A percentile compares a stretch with the other conserved stretches of the same genome.
Conservation (phyloP, 208 protist genomes). For the Herpetomonas samuelpessoai region DNA sequence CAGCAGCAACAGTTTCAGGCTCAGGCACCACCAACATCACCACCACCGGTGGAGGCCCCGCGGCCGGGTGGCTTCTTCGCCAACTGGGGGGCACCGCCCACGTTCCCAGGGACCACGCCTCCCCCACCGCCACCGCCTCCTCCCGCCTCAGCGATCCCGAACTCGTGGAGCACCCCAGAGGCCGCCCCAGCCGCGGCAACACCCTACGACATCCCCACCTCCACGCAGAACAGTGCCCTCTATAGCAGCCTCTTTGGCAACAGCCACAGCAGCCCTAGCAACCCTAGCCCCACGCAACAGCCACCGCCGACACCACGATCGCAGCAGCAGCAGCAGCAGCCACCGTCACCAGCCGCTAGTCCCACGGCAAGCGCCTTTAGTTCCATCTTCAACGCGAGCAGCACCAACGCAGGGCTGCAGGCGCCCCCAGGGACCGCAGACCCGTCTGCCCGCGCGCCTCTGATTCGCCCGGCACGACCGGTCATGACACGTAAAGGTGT, state of each 20-base stretch:
- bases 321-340: no score
- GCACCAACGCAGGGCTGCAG: not conserved
- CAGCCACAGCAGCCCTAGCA: conserved; percentile 8
- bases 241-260: conserved; percentile 7
- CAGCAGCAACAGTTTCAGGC: conserved; percentile 1
- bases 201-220: conserved; percentile 7
- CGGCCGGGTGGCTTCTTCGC: not conserved
- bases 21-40: not conserved
- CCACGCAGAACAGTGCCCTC: conserved; percentile 6
- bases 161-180: no score
- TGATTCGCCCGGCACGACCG: conserved; percentile 13
- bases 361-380: not conserved
- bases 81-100: conserved; percentile 5
- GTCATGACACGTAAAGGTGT: conserved; percentile 29
- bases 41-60: conserved; percentile 5
- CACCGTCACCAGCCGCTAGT: no score
- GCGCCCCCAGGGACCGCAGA: not conserved
- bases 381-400: not conserved
- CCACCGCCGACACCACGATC: no score
- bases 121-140: no score
- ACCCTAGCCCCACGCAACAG: not conserved
- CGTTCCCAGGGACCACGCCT: not conserved
- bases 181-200: not conserved
- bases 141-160: no score
- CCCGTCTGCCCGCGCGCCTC: not conserved